Evolutionary conservation across 2,329 filamentous ascomycete species (phyloP).

Genomic region (Cytospora chrysosperma): DNA sequence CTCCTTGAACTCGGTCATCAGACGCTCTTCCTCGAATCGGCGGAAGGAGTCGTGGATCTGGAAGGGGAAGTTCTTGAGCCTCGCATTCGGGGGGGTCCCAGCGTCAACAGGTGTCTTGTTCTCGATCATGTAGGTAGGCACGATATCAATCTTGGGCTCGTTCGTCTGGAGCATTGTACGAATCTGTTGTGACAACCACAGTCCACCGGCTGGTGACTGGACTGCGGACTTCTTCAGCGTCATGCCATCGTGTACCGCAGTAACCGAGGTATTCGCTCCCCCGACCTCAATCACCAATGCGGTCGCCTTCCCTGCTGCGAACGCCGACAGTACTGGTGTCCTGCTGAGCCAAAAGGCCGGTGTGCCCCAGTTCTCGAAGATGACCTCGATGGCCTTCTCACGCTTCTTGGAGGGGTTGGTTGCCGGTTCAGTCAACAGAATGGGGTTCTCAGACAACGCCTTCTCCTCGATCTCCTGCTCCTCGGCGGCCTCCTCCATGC

Average conservation of each 20-base stretch:
- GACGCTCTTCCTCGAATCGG: constrained; percentile 83
- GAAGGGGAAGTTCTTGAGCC: constrained; percentile 67
- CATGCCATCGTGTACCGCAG: constrained; percentile 91
- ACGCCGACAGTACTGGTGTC: constrained; percentile 85
- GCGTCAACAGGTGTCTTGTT: constrained; percentile 89
- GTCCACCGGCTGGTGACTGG: constrained; percentile 79
- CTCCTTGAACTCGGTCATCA: constrained; percentile 96
- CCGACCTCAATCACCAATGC: constrained; percentile 91
- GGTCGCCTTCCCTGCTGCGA: constrained; percentile 89
- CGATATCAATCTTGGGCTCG: constrained; percentile 69
- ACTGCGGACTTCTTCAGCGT: constrained; percentile 88
- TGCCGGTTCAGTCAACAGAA: constrained; percentile 90
- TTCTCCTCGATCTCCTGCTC: constrained; percentile 63
- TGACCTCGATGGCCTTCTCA: constrained; percentile 93
- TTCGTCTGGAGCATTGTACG: constrained; percentile 73
- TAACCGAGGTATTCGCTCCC: constrained; percentile 83
- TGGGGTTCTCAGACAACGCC: constrained; percentile 81
- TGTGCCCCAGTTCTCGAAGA: constrained; percentile 94
- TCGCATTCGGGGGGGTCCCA: constrained; percentile 73
- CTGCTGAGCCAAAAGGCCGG: constrained; percentile 93
- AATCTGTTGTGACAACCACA: constrained; percentile 88
- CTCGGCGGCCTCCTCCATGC: constrained; percentile 52
- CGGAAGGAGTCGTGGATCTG: constrained; percentile 70
- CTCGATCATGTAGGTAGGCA: constrained; percentile 83
- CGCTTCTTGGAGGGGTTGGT: constrained; percentile 88